phyloP scores from a whole-genome alignment of 352 stramenopile species.

The Phytophthora colocasiae region DNA sequence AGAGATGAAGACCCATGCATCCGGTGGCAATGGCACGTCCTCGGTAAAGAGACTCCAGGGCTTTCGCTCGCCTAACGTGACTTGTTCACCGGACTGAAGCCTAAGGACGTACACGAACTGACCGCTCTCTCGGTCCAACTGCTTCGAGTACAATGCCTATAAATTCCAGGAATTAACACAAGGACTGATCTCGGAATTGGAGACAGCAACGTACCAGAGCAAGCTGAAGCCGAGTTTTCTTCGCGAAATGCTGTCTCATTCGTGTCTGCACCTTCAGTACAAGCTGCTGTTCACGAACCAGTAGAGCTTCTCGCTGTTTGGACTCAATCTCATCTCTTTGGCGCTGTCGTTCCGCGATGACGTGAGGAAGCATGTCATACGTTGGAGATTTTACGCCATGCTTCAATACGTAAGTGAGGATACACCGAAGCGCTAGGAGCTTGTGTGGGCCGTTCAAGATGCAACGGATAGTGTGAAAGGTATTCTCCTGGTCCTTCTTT shows the following conservation, averaged over 20 bases:
- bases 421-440: conserved; percentile 30
- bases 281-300: conserved; percentile 23
- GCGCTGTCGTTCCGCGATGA: conserved; percentile 33
- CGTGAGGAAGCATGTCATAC: conserved; percentile 52
- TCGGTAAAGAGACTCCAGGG: conserved; percentile 53
- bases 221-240: conserved; percentile 35
- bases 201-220: conserved; percentile 37
- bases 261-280: conserved; percentile 47
- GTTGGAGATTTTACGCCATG: conserved; percentile 37
- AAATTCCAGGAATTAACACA: neutral
- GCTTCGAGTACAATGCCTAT: conserved; percentile 54
- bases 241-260: conserved; percentile 44
- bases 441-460: conserved; percentile 29
- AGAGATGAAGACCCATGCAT: conserved; percentile 48
- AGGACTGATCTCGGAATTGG: no score
- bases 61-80: conserved; percentile 37
- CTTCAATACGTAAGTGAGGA: conserved; percentile 49
- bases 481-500: neutral
- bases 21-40: conserved; percentile 51
- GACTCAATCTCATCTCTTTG: neutral
- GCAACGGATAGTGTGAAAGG: conserved; percentile 2
- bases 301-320: conserved; percentile 1
- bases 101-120: conserved; percentile 50
- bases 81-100: conserved; percentile 6
- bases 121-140: conserved; percentile 37